These are phyloP conservation scores for Fomitopsis schrenkii DNA, from an alignment of 1,284 basidiomycete species.

Conservation along the genomic window DNA sequence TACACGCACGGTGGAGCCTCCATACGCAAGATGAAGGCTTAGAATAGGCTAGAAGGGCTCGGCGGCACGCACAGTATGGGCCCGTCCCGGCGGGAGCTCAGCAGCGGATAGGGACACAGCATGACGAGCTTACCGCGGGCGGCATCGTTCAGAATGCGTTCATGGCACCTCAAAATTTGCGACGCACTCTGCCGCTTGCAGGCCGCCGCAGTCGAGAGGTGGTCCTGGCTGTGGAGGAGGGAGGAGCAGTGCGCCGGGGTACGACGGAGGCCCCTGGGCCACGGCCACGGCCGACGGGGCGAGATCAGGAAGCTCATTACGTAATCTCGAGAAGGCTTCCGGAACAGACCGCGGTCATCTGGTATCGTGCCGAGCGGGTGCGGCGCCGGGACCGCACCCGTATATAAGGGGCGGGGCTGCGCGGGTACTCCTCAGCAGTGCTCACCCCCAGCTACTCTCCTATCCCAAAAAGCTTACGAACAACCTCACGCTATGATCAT, in stretches of 20 bases:
- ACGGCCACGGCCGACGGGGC: not conserved
- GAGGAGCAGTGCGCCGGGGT: too few relatives aligned
- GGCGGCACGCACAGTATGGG: not conserved
- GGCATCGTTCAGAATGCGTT: not conserved
- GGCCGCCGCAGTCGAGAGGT: not conserved
- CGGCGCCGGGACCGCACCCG: not conserved
- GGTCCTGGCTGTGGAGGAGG: not conserved
- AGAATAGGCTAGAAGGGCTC: not conserved
- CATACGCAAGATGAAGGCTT: not conserved
- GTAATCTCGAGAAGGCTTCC: not conserved
- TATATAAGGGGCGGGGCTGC: not conserved
- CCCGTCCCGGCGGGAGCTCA: not conserved
- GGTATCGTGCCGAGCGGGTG: not conserved
- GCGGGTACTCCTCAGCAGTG: not conserved
- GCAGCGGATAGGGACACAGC: not conserved
- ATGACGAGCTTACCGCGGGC: not conserved
- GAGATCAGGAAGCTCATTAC: not conserved
- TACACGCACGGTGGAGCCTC: not conserved
- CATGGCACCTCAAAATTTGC: not conserved
- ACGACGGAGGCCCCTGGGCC: too few relatives aligned
- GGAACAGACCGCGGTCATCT: not conserved
- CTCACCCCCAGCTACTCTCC: conserved; percentile 2
- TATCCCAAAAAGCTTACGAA: not conserved
- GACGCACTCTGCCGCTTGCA: not conserved
- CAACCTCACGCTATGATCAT: conserved; percentile 15